Conservation (phyloP, 306 rosid genomes). For the Medicago ruthenica region DNA sequence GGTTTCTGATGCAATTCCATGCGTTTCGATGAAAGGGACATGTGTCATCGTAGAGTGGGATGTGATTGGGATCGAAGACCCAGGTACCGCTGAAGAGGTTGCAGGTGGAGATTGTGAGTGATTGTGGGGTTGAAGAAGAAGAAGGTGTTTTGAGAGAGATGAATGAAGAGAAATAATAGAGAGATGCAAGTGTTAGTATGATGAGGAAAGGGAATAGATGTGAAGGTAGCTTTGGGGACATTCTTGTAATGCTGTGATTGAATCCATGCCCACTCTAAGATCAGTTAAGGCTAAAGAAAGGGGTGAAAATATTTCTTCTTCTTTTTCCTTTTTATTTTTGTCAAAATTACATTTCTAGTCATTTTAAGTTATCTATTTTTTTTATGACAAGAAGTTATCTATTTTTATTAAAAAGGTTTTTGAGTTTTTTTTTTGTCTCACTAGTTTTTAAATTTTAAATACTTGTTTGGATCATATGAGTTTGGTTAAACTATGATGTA, state of each 20-base stretch:
- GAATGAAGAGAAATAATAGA: conserved; percentile 57
- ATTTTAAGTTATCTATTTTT: too few species aligned
- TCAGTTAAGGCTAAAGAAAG: neutral
- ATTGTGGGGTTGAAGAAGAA: conserved; percentile 29
- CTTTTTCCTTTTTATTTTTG: neutral
- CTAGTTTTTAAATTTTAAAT: too few species aligned
- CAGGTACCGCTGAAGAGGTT: conserved; percentile 66
- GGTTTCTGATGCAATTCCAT: conserved; percentile 87
- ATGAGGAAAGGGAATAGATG: conserved; percentile 70
- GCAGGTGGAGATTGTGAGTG: conserved; percentile 49
- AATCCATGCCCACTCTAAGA: neutral
- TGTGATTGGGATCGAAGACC: conserved; percentile 64
- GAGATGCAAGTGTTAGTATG: conserved; percentile 53
- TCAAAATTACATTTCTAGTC: too few species aligned
- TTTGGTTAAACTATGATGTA: too few species aligned
- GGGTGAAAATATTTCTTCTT: neutral
- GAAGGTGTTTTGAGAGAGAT: conserved; percentile 46
- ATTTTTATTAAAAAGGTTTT: too few species aligned
- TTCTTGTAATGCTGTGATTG: conserved; percentile 18
- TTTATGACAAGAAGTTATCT: too few species aligned
- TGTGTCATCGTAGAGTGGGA: conserved; percentile 72
- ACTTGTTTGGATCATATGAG: too few species aligned
- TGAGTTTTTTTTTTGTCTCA: too few species aligned
- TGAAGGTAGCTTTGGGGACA: conserved; percentile 67
- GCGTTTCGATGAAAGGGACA: conserved; percentile 92